These are phyloP conservation scores for Vaccinium macrocarpon DNA, from an alignment of 148 eudicot species.

Conservation along the genomic window DNA sequence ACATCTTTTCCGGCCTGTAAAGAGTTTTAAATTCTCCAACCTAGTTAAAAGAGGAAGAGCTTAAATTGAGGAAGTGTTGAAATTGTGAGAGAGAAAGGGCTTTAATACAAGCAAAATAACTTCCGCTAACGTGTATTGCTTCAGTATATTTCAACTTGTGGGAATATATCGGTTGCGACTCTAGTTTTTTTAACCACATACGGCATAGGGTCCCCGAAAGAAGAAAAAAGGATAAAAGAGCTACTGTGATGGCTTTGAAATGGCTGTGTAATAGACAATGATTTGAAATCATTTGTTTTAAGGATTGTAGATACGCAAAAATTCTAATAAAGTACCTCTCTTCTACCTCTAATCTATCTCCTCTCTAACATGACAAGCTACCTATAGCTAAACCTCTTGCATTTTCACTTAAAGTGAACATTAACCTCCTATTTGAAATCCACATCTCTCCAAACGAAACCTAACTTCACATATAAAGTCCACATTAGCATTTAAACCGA, in stretches of 20 bases:
- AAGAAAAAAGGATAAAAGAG: neutral
- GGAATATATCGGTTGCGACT: neutral
- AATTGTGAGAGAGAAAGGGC: neutral
- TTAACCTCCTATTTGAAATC: neutral
- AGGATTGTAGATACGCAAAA: neutral
- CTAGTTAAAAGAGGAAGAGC: neutral
- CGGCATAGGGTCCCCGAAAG: neutral
- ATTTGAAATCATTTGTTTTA: neutral
- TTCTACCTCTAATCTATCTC: neutral
- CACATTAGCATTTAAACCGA: neutral
- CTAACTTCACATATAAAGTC: neutral
- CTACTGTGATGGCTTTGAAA: neutral
- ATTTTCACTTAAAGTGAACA: neutral
- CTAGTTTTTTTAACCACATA: neutral
- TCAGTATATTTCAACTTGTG: neutral
- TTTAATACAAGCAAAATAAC: neutral
- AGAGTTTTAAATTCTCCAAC: neutral
- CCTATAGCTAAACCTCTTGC: neutral
- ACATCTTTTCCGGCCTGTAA: conserved; percentile 68
- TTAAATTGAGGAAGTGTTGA: no score
- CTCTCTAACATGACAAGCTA: neutral
- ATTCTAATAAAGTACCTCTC: no score
- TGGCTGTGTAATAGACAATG: neutral
- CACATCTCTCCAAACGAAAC: neutral
- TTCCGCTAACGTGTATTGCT: neutral